Evolutionary conservation across 805 yeast genomes (phyloP), one percentile per base, ranked within the genome.

Genomic region (Wickerhamomyces strasburgensis): DNA sequence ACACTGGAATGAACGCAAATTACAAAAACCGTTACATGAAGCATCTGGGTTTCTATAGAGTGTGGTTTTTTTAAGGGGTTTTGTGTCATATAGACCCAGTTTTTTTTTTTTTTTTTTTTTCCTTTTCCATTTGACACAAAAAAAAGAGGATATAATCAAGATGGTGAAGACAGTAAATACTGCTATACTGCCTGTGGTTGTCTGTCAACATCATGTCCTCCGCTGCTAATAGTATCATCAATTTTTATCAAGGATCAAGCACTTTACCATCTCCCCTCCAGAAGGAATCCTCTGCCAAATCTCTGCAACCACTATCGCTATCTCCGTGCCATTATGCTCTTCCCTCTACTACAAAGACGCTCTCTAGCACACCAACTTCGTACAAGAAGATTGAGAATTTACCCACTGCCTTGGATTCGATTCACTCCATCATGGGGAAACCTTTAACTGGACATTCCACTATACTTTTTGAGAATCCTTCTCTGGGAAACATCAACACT

Each of bases 1-100:
- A 23, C 56, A 60, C 33, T 60, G 65, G 65, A 60, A 60, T 35
- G 64, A 58, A 32, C 42, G 65, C 37, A 56, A 56, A 34, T 42
- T 44, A 18, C 65, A 60, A 34, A 60, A 57, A 26, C 61, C 62
- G 1, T 40, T 48, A 30, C 19, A 21, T 14, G 31, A 35, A 9
- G 18, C 35, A 1, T 14, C 26, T 3, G 31, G 28, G n/a, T 36
- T 29, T 14, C 11, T 15, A 3, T 38, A 28, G 26, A 6, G n/a
- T n/a, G n/a, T n/a, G n/a, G n/a, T n/a, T n/a, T n/a, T n/a, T n/a
- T n/a, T n/a, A n/a, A n/a, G n/a, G n/a, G n/a, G n/a, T n/a, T n/a
- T n/a, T n/a, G n/a, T n/a, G n/a, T n/a, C n/a, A n/a, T n/a, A n/a
- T n/a, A n/a, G n/a, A n/a, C n/a, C n/a, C n/a, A n/a, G 25, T 21